A percentile compares a stretch with the other conserved stretches of the same genome.
phyloP scores from a whole-genome alignment of 257 asterid genomes.

The Phtheirospermum japonicum region DNA sequence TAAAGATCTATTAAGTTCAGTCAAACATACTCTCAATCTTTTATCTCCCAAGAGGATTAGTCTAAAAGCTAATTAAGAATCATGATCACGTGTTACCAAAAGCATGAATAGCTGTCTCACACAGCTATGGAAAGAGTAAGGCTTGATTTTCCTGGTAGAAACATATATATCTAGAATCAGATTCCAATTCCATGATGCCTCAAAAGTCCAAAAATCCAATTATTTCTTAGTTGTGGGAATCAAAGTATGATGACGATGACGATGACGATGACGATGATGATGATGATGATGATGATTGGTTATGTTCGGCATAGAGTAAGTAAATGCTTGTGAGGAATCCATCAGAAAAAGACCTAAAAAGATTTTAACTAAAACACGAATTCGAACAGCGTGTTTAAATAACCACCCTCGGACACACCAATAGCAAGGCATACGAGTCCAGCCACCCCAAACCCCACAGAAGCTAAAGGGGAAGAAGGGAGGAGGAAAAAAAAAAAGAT shows the following conservation, averaged over 20 bases:
- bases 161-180: conserved; percentile 28
- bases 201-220: conserved; percentile 22
- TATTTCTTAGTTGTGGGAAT: conserved; percentile 30
- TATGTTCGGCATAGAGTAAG: background rate
- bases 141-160: conserved; percentile 3
- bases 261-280: too few species aligned
- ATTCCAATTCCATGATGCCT: conserved; percentile 31
- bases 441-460: too few species aligned
- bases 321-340: conserved; percentile 4
- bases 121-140: background rate
- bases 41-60: background rate
- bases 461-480: too few species aligned
- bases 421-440: too few species aligned
- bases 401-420: background rate
- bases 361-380: background rate
- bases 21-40: background rate
- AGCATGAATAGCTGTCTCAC: conserved; percentile 7
- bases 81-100: background rate
- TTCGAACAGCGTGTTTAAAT: background rate
- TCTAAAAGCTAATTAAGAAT: background rate
- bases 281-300: conserved; percentile 24
- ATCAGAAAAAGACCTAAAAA: background rate
- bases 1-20: too few species aligned
- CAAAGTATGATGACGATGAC: background rate
- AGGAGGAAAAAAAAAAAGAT: too few species aligned